phyloP scores from a whole-genome alignment of 78 protist genomes.

The Emiliania huxleyi region DNA sequence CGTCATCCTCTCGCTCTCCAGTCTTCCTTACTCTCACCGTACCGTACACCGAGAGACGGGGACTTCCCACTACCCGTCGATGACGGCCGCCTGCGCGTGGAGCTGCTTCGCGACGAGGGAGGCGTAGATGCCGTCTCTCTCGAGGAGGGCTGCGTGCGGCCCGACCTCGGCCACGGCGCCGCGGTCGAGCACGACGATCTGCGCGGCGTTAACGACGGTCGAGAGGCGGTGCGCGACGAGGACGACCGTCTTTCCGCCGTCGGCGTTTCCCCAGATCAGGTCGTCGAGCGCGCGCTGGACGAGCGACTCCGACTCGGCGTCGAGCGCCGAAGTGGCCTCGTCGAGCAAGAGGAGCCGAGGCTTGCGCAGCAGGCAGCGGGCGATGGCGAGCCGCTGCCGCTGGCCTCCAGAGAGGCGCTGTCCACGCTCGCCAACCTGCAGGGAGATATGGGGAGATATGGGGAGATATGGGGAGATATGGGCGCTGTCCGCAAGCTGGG shows the following conservation, averaged over 20 bases:
- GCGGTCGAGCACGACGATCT: constrained; percentile 35
- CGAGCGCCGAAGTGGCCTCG: constrained; percentile 46
- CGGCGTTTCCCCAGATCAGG: background rate
- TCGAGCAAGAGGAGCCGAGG: constrained; percentile 43
- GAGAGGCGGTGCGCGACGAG: constrained; percentile 60
- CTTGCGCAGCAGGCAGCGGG: constrained; percentile 18
- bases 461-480: too few species aligned
- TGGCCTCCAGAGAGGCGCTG: constrained; percentile 44
- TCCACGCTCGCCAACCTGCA: constrained; percentile 34
- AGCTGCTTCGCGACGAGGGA: constrained; percentile 1
- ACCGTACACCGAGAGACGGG: too few species aligned
- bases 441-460: too few species aligned
- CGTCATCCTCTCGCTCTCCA: too few species aligned
- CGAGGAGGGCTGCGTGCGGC: background rate
- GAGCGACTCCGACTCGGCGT: constrained; percentile 22
- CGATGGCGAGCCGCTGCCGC: constrained; percentile 35
- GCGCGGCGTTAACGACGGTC: constrained; percentile 41
- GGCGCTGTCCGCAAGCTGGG: too few species aligned
- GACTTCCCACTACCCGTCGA: too few species aligned
- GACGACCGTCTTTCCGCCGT: constrained; percentile 16
- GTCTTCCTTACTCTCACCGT: too few species aligned
- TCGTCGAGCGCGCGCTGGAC: constrained; percentile 28
- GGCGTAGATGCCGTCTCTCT: background rate
- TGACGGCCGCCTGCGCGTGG: background rate
- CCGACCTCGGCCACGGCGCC: background rate